phyloP scores from a whole-genome alignment of 2,329 filamentous ascomycete species.

The Fusarium multiceps region DNA sequence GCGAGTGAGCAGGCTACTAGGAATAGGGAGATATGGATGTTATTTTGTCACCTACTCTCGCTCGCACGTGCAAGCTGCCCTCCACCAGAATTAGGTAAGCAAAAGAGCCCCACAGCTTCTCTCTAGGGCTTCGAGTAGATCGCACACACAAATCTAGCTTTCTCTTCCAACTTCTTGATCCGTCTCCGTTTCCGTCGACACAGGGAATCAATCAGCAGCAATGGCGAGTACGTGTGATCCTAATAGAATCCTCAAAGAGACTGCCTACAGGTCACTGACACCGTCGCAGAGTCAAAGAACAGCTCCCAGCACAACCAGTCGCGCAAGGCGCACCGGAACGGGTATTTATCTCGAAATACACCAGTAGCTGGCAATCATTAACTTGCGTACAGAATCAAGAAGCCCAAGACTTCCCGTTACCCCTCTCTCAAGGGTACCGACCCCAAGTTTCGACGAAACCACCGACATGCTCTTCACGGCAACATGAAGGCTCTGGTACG shows the following conservation, averaged over 20 bases:
- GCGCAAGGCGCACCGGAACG: constrained; percentile 99
- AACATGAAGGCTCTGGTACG: constrained; percentile 97
- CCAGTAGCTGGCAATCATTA: constrained; percentile 16
- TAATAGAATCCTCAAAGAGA: not conserved
- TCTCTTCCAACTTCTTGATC: constrained; percentile 44
- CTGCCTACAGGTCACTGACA: constrained; percentile 32
- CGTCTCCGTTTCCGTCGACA: constrained; percentile 40
- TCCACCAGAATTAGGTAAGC: constrained; percentile 34
- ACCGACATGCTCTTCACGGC: constrained; percentile 99
- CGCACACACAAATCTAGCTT: constrained; percentile 49
- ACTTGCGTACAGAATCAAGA: constrained; percentile 87
- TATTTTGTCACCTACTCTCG: no score
- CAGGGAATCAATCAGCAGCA: constrained; percentile 50
- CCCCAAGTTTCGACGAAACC: constrained; percentile 99
- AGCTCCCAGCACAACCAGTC: constrained; percentile 99
- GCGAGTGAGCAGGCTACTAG: no score
- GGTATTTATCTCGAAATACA: constrained; percentile 69
- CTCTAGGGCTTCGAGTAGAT: constrained; percentile 45
- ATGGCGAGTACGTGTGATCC: constrained; percentile 55
- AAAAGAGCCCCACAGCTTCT: constrained; percentile 28
- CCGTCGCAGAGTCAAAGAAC: constrained; percentile 93
- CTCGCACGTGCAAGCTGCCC: constrained; percentile 23
- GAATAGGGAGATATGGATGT: no score
- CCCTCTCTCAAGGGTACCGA: constrained; percentile 98
- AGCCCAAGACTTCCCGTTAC: constrained; percentile 99